Evolutionary conservation across 2,329 filamentous ascomycete species (phyloP), one percentile per base, ranked within the genome.

Genomic region (Claviceps sp.): DNA sequence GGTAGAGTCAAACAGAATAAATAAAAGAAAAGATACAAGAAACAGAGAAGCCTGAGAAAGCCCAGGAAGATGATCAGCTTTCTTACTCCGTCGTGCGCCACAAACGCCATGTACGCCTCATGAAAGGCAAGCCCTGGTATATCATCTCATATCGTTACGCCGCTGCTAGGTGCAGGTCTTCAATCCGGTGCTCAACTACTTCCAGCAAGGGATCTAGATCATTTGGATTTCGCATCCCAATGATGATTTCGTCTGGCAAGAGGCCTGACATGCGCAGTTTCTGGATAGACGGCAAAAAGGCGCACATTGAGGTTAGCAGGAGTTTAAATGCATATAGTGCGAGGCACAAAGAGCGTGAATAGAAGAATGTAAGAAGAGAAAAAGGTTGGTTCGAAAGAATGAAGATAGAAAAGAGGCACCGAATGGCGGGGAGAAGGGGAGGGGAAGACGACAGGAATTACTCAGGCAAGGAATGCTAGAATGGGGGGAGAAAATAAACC

Each of bases 181-280:
- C 88, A 54, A 83, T 69, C 30, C 65, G 76, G 52, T 81, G 80
- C 52, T 87, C 82, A n/a, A 89, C 78, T 5, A 87, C 69, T 2
- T 82, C 83, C 47, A 95, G 67, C 43, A 89, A 62, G 30, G 82
- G 78, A 14, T 81, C 80, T 43, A 95, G 71, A 51, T 81, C 74
- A 61, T 94, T 93, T 2, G 89, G 78, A 67, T 96, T 89, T 59
- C 89, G 76, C 69, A 95, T 73, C 24, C 85, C 78, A 42, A 86
- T 78, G 1, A 87, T 84, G 22, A 89, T 76, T 62, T 90, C 88
- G 60, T 91, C 85, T 3, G 84, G 80, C 46, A 73, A 60, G 38
- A 71, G 64, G 2, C 78, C 78, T 2, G 70, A 69, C 63, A 71
- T 70, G 52, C 71, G 62, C 4, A 81, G 65, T 49, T 68, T 71